Evolutionary conservation across 2,329 filamentous ascomycete species (phyloP).

Genomic region (Aspergillus sp.): DNA sequence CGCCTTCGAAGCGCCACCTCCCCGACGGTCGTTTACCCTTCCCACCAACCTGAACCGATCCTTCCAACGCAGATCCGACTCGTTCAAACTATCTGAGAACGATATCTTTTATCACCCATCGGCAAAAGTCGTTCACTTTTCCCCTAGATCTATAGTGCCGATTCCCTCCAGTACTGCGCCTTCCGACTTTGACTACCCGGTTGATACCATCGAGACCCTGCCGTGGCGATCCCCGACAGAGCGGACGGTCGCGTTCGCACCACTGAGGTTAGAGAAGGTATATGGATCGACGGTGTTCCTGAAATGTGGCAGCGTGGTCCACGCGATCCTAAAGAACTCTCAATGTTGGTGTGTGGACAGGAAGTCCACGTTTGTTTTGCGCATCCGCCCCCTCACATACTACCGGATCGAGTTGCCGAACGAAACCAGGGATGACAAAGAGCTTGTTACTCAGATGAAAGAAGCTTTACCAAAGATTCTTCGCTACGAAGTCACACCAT

Average conservation of each 20-base stretch:
- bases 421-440: conserved; percentile 61
- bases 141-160: conserved; percentile 38
- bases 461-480: conserved; percentile 69
- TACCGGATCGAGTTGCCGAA: conserved; percentile 86
- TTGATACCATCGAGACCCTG: conserved; percentile 61
- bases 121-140: conserved; percentile 70
- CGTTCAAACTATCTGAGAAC: conserved; percentile 34
- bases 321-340: conserved; percentile 83
- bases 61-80: conserved; percentile 28
- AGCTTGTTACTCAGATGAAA: conserved; percentile 67
- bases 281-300: conserved; percentile 85
- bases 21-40: conserved; percentile 38
- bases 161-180: conserved; percentile 45
- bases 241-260: conserved; percentile 77
- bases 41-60: conserved; percentile 34
- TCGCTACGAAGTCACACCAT: conserved; percentile 83
- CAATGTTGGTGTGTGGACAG: conserved; percentile 94
- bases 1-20: conserved; percentile 28
- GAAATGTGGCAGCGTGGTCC: conserved; percentile 78
- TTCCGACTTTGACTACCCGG: conserved; percentile 48
- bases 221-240: conserved; percentile 76
- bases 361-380: conserved; percentile 79
- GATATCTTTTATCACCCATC: conserved; percentile 70
- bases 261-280: conserved; percentile 80
- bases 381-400: conserved; percentile 78